A percentile compares a stretch with the other conserved stretches of the same genome.
phyloP scores from a whole-genome alignment of 106 monocot species.

The Dioscorea zingiberensis region DNA sequence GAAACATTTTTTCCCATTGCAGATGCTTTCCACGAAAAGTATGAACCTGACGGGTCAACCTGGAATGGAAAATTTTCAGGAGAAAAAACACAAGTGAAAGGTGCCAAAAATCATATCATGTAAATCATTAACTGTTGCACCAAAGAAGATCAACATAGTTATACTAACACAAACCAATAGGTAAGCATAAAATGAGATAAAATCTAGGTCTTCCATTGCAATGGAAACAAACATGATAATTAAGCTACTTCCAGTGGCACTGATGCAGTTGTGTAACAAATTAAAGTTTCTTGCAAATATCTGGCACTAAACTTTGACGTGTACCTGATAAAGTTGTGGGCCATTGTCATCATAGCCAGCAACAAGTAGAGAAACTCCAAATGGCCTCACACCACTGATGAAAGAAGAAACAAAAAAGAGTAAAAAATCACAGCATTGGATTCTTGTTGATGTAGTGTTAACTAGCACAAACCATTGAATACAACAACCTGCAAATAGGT shows the following conservation, averaged over 20 bases:
- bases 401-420: neutral
- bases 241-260: no score
- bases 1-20: conserved; percentile 99
- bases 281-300: no score
- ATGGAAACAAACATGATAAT: conserved; percentile 2
- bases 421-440: no score
- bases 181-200: neutral
- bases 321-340: conserved; percentile 77
- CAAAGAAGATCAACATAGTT: neutral
- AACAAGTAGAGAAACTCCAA: conserved; percentile 88
- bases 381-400: conserved; percentile 89
- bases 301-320: no score
- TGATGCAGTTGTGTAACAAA: no score
- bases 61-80: conserved; percentile 15
- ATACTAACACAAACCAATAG: neutral
- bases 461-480: no score
- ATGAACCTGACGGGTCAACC: conserved; percentile 99
- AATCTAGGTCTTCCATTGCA: no score
- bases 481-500: no score
- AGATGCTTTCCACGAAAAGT: conserved; percentile 99
- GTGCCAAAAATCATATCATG: no score
- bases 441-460: no score
- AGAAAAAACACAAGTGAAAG: no score
- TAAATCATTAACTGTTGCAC: no score
- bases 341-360: conserved; percentile 97